These are phyloP conservation scores for Zanthoxylum bungeanum DNA, from an alignment of 345 rosid genomes.

Conservation along the genomic window DNA sequence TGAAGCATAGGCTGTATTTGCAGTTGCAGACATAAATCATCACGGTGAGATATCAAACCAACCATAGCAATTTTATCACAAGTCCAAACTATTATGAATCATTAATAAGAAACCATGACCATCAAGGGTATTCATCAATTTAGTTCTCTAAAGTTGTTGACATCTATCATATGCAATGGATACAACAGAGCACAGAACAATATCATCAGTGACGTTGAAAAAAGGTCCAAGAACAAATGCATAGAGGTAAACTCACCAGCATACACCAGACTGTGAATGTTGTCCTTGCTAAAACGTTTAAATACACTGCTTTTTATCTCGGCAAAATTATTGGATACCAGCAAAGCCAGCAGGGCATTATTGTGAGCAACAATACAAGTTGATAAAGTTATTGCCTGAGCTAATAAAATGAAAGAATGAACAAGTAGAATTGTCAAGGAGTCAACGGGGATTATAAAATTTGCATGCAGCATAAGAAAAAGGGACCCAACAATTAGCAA, in stretches of 20 bases:
- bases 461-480: slow-evolving; percentile 2
- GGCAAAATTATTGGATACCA: slow-evolving; percentile 95
- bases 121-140: too few relatives aligned
- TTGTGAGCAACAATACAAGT: slow-evolving; percentile 95
- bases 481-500: slow-evolving; percentile 12
- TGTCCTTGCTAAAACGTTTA: slow-evolving; percentile 93
- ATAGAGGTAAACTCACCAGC: slow-evolving; percentile 53
- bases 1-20: too few relatives aligned
- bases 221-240: slow-evolving; percentile 9
- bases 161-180: neutral
- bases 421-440: slow-evolving; percentile 86
- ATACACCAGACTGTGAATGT: slow-evolving; percentile 78
- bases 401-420: slow-evolving; percentile 93
- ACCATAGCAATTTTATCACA: too few relatives aligned
- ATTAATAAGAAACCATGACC: slow-evolving; percentile 17
- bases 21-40: too few relatives aligned
- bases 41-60: too few relatives aligned
- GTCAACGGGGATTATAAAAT: slow-evolving; percentile 23
- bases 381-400: slow-evolving; percentile 93
- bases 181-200: slow-evolving; percentile 1
- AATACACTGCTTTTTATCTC: slow-evolving; percentile 96
- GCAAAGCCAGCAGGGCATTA: slow-evolving; percentile 91
- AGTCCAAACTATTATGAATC: too few relatives aligned
- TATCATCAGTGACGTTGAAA: neutral
- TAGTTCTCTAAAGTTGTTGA: too few relatives aligned